A percentile compares a stretch with the other conserved stretches of the same genome.
phyloP scores from a whole-genome alignment of 2,329 filamentous ascomycete species.

The Huntiella moniliformis region DNA sequence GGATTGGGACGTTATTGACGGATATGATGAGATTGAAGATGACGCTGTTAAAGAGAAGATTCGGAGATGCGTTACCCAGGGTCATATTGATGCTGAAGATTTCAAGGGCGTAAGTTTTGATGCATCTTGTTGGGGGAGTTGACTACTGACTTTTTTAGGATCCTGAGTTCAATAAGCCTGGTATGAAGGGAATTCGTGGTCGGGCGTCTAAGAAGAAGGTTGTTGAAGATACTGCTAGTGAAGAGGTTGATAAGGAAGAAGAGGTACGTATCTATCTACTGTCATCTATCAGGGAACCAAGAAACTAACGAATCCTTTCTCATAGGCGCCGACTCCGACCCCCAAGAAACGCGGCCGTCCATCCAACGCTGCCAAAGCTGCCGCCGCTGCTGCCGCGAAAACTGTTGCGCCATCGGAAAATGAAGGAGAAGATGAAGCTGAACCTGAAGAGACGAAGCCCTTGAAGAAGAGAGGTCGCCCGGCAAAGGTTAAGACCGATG shows the following conservation, averaged over 20 bases:
- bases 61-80: slow-evolving; percentile 49
- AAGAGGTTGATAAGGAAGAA: slow-evolving; percentile 17
- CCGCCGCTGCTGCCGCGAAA: slow-evolving; percentile 3
- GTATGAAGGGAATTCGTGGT: slow-evolving; percentile 43
- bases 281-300: slow-evolving; percentile 5
- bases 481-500: slow-evolving; percentile 12
- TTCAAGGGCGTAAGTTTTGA: slow-evolving; percentile 60
- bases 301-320: slow-evolving; percentile 2
- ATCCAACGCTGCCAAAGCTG: slow-evolving; percentile 1
- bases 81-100: slow-evolving; percentile 68
- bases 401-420: neutral
- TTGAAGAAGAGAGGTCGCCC: slow-evolving; percentile 8
- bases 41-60: slow-evolving; percentile 56
- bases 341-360: slow-evolving; percentile 10
- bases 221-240: slow-evolving; percentile 15
- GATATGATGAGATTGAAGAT: slow-evolving; percentile 53
- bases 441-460: slow-evolving; percentile 4
- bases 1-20: slow-evolving; percentile 54
- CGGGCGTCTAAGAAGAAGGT: slow-evolving; percentile 13
- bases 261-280: slow-evolving; percentile 12
- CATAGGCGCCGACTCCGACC: neutral
- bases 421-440: slow-evolving; percentile 1
- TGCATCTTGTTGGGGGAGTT: slow-evolving; percentile 11
- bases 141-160: slow-evolving; percentile 32
- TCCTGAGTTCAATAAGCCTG: slow-evolving; percentile 51